Base-by-base conservation (phyloP, 75 land plant genomes). In the Pseudotsuga menziesii region DNA sequence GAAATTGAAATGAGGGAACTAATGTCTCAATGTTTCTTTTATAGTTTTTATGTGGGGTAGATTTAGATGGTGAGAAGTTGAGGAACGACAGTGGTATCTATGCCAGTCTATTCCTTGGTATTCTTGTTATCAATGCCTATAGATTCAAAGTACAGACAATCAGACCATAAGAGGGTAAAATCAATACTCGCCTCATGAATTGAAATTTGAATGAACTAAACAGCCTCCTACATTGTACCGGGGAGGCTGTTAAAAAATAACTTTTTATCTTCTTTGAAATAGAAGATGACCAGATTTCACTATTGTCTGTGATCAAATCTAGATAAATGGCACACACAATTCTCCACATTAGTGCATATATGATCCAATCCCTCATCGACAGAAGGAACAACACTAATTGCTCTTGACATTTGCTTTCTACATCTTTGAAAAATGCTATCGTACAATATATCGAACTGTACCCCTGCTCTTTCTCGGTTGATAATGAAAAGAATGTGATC, bases 361-460 rank as follows among this genome's bases (percentile, higher is more conserved):
- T n/a, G 23, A 69, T 41, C 72, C 52, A n/a, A 12, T 69, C 4
- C 48, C 41, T n/a, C 20, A 41, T 41, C 9, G 12, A 44, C 19
- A 20, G 72, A 22, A 69, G 72, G 44, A 69, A 41, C 72, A n/a
- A 2, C 23, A n/a, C n/a, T 69, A 7, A 39, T 44, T 69, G 44
- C 23, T 67, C 96, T 90, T 75, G 82, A 84, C 27, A 84, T 82
- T 56, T 96, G 91, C 78, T 92, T 94, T 75, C 99, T 85, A 76
- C 97, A 94, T 0, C 97, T 88, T 64, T 89, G 80, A 69, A 96
- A 96, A 55, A 96, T 96, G 82, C 85, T 81, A 70, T 95, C 95
- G 27, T 94, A 96, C 58, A 96, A 80, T 58, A 92, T 73, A 79
- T 96, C 99, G 54, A 96, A 96, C n/a, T 92, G 94, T n/a, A 92